Evolutionary conservation across 1,139 yeast species (phyloP).

Genomic region (Pichiaceae sp.): DNA sequence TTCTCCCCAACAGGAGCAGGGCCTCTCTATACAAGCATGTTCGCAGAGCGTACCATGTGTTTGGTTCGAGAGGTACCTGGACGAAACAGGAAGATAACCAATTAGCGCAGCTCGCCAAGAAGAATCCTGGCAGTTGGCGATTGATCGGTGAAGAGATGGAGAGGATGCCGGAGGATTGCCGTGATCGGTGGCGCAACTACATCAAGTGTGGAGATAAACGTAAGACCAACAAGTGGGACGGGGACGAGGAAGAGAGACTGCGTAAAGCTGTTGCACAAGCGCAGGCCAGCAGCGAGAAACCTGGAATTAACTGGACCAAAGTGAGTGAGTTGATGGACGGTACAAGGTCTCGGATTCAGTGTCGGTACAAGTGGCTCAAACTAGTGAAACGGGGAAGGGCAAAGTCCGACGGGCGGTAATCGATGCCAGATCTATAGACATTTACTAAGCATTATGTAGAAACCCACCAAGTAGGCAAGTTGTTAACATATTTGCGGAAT

Average conservation of each 20-base stretch:
- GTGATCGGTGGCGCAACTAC: constrained; percentile 94
- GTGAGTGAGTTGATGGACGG: constrained; percentile 90
- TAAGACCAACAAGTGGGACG: constrained; percentile 69
- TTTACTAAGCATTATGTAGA: no score
- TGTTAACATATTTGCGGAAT: no score
- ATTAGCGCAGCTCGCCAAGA: constrained; percentile 52
- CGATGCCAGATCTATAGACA: no score
- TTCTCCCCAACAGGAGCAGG: constrained; percentile 74
- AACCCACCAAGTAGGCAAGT: no score
- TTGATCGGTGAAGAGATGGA: constrained; percentile 68
- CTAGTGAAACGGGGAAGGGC: constrained; percentile 53
- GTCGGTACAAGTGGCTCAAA: constrained; percentile 92
- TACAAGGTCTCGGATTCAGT: constrained; percentile 79
- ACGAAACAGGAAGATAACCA: constrained; percentile 67
- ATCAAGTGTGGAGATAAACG: constrained; percentile 80
- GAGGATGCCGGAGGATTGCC: constrained; percentile 95
- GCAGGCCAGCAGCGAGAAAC: constrained; percentile 32
- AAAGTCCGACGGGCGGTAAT: constrained; percentile 38
- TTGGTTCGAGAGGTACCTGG: constrained; percentile 87
- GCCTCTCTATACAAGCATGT: constrained; percentile 91
- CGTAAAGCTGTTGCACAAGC: constrained; percentile 28
- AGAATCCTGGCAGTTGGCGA: constrained; percentile 80
- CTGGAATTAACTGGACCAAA: constrained; percentile 74
- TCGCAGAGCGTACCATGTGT: constrained; percentile 79
- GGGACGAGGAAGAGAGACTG: constrained; percentile 47